Evolutionary conservation across 2,329 filamentous ascomycete species (phyloP).

Genomic region (Fusarium ambrosium): DNA sequence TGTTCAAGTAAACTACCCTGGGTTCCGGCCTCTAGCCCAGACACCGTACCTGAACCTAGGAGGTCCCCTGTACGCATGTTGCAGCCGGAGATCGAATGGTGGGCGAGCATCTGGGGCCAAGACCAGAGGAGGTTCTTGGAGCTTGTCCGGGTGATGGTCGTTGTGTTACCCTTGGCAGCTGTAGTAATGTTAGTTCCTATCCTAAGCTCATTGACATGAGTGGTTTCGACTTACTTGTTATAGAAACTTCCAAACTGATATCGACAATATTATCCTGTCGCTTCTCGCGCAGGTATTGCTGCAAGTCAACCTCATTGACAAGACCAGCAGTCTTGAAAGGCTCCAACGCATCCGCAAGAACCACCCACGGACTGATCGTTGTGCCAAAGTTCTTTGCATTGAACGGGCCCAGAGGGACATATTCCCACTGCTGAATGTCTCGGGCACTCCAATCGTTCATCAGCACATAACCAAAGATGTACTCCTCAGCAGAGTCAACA

Average conservation of each 20-base stretch:
- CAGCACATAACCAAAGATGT: constrained; percentile 78
- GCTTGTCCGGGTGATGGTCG: constrained; percentile 43
- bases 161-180: constrained; percentile 52
- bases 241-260: constrained; percentile 55
- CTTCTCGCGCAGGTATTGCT: constrained; percentile 68
- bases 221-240: constrained; percentile 52
- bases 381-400: constrained; percentile 73
- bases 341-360: constrained; percentile 70
- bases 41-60: constrained; percentile 82
- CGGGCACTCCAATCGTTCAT: constrained; percentile 75
- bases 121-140: constrained; percentile 75
- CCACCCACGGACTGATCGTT: constrained; percentile 72
- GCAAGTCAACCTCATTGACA: constrained; percentile 52
- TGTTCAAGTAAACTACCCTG: constrained; percentile 81
- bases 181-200: accelerated
- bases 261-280: constrained; percentile 53
- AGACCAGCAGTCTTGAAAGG: constrained; percentile 38
- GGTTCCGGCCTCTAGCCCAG: constrained; percentile 72
- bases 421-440: constrained; percentile 73
- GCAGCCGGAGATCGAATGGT: constrained; percentile 84
- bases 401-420: constrained; percentile 72
- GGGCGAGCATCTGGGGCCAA: constrained; percentile 86
- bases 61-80: constrained; percentile 80
- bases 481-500: constrained; percentile 74
- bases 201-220: accelerated